A percentile compares a stretch with the other conserved stretches of the same genome.
Evolutionary conservation across 352 stramenopile genomes (phyloP).

Genomic region (Aphanomyces astaci): DNA sequence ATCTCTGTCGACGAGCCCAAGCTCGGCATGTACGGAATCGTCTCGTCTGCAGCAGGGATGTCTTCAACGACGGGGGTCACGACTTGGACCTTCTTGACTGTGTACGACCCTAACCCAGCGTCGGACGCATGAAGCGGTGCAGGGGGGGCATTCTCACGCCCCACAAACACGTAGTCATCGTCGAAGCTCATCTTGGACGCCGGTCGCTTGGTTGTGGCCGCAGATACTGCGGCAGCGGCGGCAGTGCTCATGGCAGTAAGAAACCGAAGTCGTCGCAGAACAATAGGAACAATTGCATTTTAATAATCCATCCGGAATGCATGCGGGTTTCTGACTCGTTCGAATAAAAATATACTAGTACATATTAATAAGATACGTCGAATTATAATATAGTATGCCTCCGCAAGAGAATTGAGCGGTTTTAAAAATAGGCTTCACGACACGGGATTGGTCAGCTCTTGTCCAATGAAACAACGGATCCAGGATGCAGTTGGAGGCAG

Average conservation of each 20-base stretch:
- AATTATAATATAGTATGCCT: no score
- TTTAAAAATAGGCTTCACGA: background rate
- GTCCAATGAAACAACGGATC: background rate
- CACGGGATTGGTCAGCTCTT: background rate
- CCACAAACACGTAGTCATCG: slow-evolving; percentile 21
- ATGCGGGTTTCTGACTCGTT: background rate
- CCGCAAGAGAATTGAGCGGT: no score
- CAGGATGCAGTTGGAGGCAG: no score
- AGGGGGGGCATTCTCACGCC: slow-evolving; percentile 7
- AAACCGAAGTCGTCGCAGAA: slow-evolving; percentile 15
- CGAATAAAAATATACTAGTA: background rate
- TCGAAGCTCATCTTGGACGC: slow-evolving; percentile 1
- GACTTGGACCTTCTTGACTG: slow-evolving; percentile 4
- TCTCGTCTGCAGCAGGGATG: slow-evolving; percentile 23
- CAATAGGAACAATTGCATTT: background rate
- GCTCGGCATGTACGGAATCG: slow-evolving; percentile 59
- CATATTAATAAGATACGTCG: background rate
- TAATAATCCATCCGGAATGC: background rate
- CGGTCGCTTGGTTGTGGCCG: background rate
- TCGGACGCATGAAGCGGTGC: background rate
- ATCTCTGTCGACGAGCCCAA: slow-evolving; percentile 82
- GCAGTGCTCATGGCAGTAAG: slow-evolving; percentile 3
- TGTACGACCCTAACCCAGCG: background rate
- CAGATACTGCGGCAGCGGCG: background rate
- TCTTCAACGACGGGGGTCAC: slow-evolving; percentile 14